Base-by-base conservation (phyloP, 257 asterid genomes). In the Osmanthus fragrans region DNA sequence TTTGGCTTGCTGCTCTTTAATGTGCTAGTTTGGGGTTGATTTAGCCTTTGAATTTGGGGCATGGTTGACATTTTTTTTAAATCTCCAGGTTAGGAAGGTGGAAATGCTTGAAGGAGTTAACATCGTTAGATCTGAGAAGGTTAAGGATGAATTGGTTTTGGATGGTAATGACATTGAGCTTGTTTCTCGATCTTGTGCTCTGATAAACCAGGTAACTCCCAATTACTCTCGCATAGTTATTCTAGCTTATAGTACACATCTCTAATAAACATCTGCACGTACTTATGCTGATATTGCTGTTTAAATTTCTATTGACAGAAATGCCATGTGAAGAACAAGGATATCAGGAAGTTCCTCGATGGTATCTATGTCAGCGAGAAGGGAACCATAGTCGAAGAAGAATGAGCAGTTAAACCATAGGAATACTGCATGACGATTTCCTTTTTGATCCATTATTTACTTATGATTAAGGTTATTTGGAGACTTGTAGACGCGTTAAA, bases 281-380 rank as follows among this genome's bases (percentile, higher is more conserved):
- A 33, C 16, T 66, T 42, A 10, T 3, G 15, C 77, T 82, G 73
- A 79, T 3, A 15, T 18, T 54, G 2, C 4, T 18, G 29, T 16
- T n/a, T 70, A 8, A 73, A 2, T 74, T 66, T 68, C 0, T 69
- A 66, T 81, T 5, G 10, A 58, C 93, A 93, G 98, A 93, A 93
- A 90, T 93, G 98, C 82, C 97, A 90, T 74, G 98, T 91, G 80
- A 93, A 93, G 92, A 93, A 93, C 90, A 93, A 93, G 85, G 98
- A 93, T 78, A 93, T 93, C 69, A 16, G 97, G 66, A 93, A 93
- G 86, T 93, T 93, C 49, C 97, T 93, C 37, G 97, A 93, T 37
- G 97, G 97, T 82, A 93, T 93, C 87, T 93, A 93, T 45, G 94
- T 93, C 27, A 91, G 97, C 40, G 98, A 93, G 84, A 93, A 88